Base-by-base conservation (phyloP, 306 rosid species). In the Glycine latifolia region DNA sequence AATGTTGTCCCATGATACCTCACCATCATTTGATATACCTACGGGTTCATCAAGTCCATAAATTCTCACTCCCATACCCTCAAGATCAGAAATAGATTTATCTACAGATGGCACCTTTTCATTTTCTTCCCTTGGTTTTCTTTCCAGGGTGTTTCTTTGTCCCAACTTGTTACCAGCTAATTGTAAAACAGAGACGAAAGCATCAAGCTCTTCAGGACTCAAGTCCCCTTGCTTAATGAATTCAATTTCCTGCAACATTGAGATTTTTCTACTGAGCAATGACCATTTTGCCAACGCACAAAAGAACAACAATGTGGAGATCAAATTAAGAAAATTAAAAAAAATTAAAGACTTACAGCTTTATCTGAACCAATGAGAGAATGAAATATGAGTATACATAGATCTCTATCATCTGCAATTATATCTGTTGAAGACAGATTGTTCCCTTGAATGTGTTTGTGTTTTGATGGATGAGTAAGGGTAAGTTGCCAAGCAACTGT, bases 41-140 rank as follows among this genome's bases (percentile, higher is more conserved):
- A 17, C 7, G 48, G 92, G 83, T 84, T 90, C 89, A 41, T 90
- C 77, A 78, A 91, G 86, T 76, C 97, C 97, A 81, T 91, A 91
- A 48, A 91, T 71, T 88, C 86, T 90, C 60, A 94, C 91, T 82
- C 98, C 98, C 97, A 90, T 91, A 75, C 94, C 91, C 89, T 90
- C 95, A 52, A 92, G 95, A 78, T 87, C 85, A 75, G 97, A 68
- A 82, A 92, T 82, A 58, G 91, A 88, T 81, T 89, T 90, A 65
- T 92, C 92, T 4, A 54, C 71, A 79, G 97, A 83, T 76, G 92
- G 97, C 66, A 41, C 75, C 70, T 81, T 82, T 79, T 79, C 66
- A 0, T 80, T 77, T 68, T 73, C 92, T 73, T 87, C 94, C 86
- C 86, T 82, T 3, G 80, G 80, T 81, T 82, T 90, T 79, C 80